Base-by-base conservation (phyloP, 305 asterid genomes). In the Fraxinus sp. region DNA sequence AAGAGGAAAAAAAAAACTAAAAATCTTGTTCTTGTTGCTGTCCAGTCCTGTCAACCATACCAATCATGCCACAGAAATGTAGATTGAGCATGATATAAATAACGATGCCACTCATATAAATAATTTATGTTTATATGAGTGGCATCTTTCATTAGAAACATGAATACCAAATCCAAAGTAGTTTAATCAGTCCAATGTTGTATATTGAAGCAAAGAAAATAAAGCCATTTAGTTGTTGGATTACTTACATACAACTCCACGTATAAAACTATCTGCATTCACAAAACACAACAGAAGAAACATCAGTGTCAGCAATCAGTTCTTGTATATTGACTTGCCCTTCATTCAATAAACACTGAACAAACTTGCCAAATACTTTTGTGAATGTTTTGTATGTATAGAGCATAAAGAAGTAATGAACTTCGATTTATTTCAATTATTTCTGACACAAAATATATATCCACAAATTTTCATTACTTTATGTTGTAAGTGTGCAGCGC, bases 231-330 rank as follows among this genome's bases (percentile, higher is more conserved):
- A 78, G 86, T 75, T 26, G 7, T 26, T 35, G 55, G 78, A 79
- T 78, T 79, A 91, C 99, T 93, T 91, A 95, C 99, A 75, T 95
- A 95, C 87, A 94, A 89, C 82, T 96, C 99, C 88, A 90, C 90
- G 79, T 94, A 96, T 78, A 96, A 88, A 75, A 91, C 80, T 70
- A 96, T 90, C 99, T 96, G 98, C 97, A 86, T 46, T 78, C 75
- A 84, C 49, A 79, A 83, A 84, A 13, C 30, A 62, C 41, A 68
- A 82, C 30, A 79, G 80, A 70, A 30, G 39, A 11, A 70, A 57
- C 66, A 90, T 66, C 77, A 78, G 35, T 28, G 78, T 83, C 83
- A 82, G 87, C 62, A 82, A 73, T 11, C 20, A 1, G 5, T 26
- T 44, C 28, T 35, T 32, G n/a, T 32, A 13, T 22, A 11, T 24